A percentile compares a stretch with the other conserved stretches of the same genome.
These are phyloP conservation scores for Lachnellula cervina DNA, from an alignment of 2,329 filamentous ascomycete species.

Conservation along the genomic window DNA sequence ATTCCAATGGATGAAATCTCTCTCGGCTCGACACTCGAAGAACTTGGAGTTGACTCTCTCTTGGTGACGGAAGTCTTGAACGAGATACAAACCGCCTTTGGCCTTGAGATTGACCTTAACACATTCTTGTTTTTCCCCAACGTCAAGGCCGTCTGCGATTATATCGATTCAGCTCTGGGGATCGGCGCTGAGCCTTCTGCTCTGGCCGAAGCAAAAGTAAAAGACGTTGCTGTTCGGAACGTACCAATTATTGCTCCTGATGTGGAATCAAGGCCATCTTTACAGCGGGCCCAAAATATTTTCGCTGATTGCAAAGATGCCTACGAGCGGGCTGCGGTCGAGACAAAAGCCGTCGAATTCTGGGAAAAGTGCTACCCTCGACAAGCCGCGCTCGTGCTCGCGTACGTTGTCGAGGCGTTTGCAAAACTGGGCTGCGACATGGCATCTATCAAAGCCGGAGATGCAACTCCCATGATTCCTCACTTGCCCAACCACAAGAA, in stretches of 20 bases:
- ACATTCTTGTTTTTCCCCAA: not conserved
- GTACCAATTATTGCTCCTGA: not conserved
- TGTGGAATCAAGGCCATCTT: not conserved
- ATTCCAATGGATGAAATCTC: not conserved
- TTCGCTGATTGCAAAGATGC: conserved; percentile 3
- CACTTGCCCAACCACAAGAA: conserved; percentile 26
- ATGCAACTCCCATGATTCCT: conserved; percentile 17
- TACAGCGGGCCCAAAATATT: not conserved
- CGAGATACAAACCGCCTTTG: conserved; percentile 24
- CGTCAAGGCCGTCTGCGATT: not conserved
- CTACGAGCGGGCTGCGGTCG: conserved; percentile 9
- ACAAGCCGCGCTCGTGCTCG: conserved; percentile 30
- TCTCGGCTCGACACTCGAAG: not conserved
- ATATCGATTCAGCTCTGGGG: not conserved
- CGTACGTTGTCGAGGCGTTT: conserved; percentile 34
- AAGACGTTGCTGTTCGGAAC: not conserved
- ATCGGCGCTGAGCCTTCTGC: not conserved
- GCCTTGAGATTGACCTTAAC: not conserved
- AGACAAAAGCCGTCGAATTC: conserved; percentile 20
- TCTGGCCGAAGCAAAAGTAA: not conserved
- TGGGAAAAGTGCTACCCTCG: conserved; percentile 27
- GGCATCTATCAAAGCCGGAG: conserved; percentile 14
- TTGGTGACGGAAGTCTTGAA: conserved; percentile 32
- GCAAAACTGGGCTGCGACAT: conserved; percentile 28
- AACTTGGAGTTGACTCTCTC: conserved; percentile 36